Evolutionary conservation across 441 rosid genomes (phyloP).

Genomic region (Jatropha podagrica): DNA sequence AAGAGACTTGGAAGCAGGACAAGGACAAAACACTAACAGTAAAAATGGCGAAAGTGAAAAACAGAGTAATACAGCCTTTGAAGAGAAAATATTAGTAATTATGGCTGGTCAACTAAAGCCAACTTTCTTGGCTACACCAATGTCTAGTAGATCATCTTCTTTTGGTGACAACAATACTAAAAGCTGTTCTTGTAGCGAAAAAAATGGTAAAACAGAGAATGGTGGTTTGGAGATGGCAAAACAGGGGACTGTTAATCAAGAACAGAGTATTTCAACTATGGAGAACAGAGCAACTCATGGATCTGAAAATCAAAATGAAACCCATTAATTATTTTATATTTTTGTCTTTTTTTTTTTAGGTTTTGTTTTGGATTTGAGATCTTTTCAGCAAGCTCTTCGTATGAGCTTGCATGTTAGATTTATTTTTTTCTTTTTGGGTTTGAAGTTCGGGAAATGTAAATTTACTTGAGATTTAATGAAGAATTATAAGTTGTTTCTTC

Average conservation of each 20-base stretch:
- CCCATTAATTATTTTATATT: conserved; percentile 18
- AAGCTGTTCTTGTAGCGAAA: conserved; percentile 44
- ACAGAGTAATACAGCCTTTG: conserved; percentile 15
- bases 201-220: conserved; percentile 30
- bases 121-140: conserved; percentile 74
- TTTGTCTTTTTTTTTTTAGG: neutral
- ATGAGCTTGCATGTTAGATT: conserved; percentile 22
- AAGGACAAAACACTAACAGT: conserved; percentile 20
- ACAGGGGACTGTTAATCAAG: conserved; percentile 26
- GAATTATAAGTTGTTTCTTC: conserved; percentile 6
- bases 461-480: conserved; percentile 39
- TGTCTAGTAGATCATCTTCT: conserved; percentile 44
- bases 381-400: conserved; percentile 18
- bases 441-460: conserved; percentile 42
- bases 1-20: conserved; percentile 63
- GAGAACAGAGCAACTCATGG: conserved; percentile 3
- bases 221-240: conserved; percentile 9
- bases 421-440: conserved; percentile 4
- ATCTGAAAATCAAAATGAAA: conserved; percentile 21
- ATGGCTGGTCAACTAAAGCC: conserved; percentile 92
- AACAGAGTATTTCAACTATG: conserved; percentile 19
- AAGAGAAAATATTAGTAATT: conserved; percentile 77
- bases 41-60: conserved; percentile 36
- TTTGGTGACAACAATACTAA: conserved; percentile 40
- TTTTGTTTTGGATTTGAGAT: conserved; percentile 8